phyloP scores from a whole-genome alignment of 139 green algal genomes.

The Haematococcus sp. region DNA sequence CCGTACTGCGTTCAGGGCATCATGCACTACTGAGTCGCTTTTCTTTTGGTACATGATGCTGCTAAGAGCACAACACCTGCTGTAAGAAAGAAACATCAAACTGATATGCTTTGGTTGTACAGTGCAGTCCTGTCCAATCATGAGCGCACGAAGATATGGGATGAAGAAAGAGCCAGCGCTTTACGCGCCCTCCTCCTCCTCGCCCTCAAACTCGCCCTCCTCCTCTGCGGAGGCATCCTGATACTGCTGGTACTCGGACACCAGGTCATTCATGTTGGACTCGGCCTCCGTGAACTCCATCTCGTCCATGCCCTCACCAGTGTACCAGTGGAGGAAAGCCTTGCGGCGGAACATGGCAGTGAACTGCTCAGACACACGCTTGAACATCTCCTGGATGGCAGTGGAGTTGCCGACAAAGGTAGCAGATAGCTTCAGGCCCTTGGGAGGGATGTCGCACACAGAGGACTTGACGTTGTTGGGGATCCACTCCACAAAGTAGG shows the following conservation, averaged over 20 bases:
- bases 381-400: conserved; percentile 94
- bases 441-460: conserved; percentile 95
- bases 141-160: no score
- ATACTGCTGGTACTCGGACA: conserved; percentile 99
- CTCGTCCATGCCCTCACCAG: conserved; percentile 97
- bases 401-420: conserved; percentile 98
- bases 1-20: no score
- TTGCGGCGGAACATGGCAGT: conserved; percentile 98
- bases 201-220: conserved; percentile 65
- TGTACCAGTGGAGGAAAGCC: conserved; percentile 97
- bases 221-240: conserved; percentile 95
- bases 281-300: conserved; percentile 98
- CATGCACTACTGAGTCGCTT: no score
- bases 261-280: conserved; percentile 84
- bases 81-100: no score
- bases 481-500: conserved; percentile 99
- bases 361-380: conserved; percentile 93
- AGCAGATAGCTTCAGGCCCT: conserved; percentile 92
- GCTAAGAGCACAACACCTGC: no score
- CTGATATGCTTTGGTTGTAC: no score
- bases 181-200: conserved; percentile 16
- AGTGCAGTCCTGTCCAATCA: no score
- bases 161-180: no score
- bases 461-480: conserved; percentile 98
- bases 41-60: no score